These are phyloP conservation scores for Monosporascus sp. DNA, from an alignment of 2,329 filamentous ascomycete species.

Conservation along the genomic window DNA sequence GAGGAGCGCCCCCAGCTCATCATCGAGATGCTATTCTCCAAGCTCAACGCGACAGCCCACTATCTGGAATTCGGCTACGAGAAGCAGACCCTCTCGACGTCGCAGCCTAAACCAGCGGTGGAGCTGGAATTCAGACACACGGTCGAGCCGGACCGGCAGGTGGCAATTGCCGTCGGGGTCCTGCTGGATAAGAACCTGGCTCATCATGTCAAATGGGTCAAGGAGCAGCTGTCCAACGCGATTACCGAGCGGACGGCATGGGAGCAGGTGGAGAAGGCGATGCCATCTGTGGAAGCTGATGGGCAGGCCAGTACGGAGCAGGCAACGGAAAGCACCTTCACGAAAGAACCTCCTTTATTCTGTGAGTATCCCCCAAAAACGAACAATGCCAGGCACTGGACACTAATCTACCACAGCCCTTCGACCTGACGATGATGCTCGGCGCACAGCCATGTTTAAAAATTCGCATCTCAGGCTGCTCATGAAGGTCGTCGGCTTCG, in stretches of 20 bases:
- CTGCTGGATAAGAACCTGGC: slow-evolving; percentile 74
- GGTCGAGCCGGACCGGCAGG: slow-evolving; percentile 62
- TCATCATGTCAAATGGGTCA: slow-evolving; percentile 77
- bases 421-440: slow-evolving; percentile 58
- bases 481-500: slow-evolving; percentile 69
- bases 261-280: slow-evolving; percentile 64
- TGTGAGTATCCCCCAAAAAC: slow-evolving; percentile 36
- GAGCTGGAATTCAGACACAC: slow-evolving; percentile 77
- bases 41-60: slow-evolving; percentile 74
- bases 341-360: slow-evolving; percentile 42
- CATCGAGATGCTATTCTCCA: slow-evolving; percentile 92
- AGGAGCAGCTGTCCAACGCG: slow-evolving; percentile 61
- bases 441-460: slow-evolving; percentile 74
- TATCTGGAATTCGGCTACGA: slow-evolving; percentile 91
- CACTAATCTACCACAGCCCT: slow-evolving; percentile 42
- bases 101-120: slow-evolving; percentile 64
- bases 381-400: neutral
- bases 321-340: slow-evolving; percentile 19
- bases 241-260: slow-evolving; percentile 70
- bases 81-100: slow-evolving; percentile 60
- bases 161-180: slow-evolving; percentile 74
- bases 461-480: slow-evolving; percentile 83
- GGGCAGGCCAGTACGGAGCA: slow-evolving; percentile 22
- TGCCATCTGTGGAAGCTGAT: slow-evolving; percentile 35
- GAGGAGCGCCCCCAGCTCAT: slow-evolving; percentile 79